A percentile compares a stretch with the other conserved stretches of the same genome.
Evolutionary conservation across 352 stramenopile species (phyloP).

Genomic region (Blastocystis sp.): DNA sequence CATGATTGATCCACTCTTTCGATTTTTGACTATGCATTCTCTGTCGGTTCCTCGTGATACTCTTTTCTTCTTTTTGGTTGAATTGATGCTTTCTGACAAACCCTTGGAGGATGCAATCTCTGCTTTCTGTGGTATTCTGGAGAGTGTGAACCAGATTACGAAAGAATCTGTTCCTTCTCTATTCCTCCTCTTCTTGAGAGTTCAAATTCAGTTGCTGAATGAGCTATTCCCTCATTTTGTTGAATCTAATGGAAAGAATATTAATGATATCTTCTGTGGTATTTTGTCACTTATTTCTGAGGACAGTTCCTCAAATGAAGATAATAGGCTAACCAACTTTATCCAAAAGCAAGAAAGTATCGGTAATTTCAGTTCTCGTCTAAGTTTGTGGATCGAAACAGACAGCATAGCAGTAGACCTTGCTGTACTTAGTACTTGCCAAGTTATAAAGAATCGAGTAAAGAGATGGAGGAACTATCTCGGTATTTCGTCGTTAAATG

Average conservation of each 20-base stretch:
- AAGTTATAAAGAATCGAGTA: not conserved
- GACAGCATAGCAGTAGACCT: not conserved
- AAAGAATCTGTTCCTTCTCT: not conserved
- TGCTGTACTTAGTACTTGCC: not conserved
- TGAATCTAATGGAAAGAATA: constrained; percentile 44
- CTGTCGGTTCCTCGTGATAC: not conserved
- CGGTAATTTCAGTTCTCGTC: constrained; percentile 60
- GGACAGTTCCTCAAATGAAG: not conserved
- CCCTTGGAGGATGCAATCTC: not conserved
- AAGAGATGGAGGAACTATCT: not conserved
- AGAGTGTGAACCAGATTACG: not conserved
- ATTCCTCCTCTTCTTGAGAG: not conserved
- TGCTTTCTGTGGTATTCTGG: not conserved
- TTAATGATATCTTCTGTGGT: not conserved
- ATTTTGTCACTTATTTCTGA: not conserved
- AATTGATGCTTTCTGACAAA: not conserved
- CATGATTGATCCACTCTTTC: not conserved
- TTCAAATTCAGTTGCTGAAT: constrained; percentile 65
- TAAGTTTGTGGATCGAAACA: not conserved
- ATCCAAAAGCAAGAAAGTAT: not conserved
- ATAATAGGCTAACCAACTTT: not conserved
- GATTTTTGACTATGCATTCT: not conserved
- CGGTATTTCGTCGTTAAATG: not conserved
- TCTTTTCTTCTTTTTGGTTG: not conserved
- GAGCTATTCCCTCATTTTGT: constrained; percentile 64